Evolutionary conservation across 129 eudicot genomes (phyloP), one percentile per base, ranked within the genome.

Genomic region (Pittosporum tobira): DNA sequence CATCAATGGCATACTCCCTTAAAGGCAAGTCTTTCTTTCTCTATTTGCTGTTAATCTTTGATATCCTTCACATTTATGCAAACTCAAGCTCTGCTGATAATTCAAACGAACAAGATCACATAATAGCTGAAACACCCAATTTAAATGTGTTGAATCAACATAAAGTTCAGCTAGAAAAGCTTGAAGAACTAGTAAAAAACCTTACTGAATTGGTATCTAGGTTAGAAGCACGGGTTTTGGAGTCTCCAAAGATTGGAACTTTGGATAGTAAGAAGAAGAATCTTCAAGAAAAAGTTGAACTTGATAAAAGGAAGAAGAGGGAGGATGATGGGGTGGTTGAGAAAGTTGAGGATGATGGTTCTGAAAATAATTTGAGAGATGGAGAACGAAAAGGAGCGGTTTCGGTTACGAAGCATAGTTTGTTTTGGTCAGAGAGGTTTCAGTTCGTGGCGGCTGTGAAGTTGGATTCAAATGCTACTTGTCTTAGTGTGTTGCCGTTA

Each of bases 361-460:
- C n/a, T 16, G 61, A 51, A 26, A 62, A 52, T 51, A 71, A 62
- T 24, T 59, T 29, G 21, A 64, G 49, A 43, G 69, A 76, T 48
- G 86, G 55, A 38, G 83, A 53, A 22, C 60, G 57, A 52, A 60
- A 65, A 12, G 74, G 80, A 26, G 76, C 83, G 11, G 87, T 79
- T 2, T 79, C 88, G 9, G 84, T 91, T 53, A 87, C 93, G 0
- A 87, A 75, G 68, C 94, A 87, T 61, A 87, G 84, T 67, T 57
- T 88, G 31, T 75, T 81, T 53, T 93, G 99, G 99, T 84, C 91
- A 0, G 99, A 87, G 65, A 77, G 80, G 65, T 93, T 93, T 71
- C 90, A 84, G 54, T 87, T 87, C 51, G 74, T 87, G 48, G 81
- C 96, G 0, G 99, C 99, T 42, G 96, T 93, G 63, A 81, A 81